Base-by-base conservation (phyloP, 2,329 filamentous ascomycete genomes). In the Dactylella cylindrospora region DNA sequence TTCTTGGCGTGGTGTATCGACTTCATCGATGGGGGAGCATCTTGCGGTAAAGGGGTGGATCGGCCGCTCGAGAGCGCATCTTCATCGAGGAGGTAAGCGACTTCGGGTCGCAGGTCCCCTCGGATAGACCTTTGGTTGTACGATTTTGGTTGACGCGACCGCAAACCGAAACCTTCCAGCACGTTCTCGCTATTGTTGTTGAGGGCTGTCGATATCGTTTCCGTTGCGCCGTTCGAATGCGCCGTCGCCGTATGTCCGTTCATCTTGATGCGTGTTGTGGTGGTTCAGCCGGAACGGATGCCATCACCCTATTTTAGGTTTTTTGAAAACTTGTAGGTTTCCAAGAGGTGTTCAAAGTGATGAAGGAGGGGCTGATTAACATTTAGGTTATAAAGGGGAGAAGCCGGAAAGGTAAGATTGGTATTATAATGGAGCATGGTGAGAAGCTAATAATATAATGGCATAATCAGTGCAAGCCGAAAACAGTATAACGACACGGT, bases 21-120 rank as follows among this genome's bases (percentile, higher is more conserved):
- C 68, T 91, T 86, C 54, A 85, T 83, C 0, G 91, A 97, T 1
- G 90, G 91, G n/a, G 88, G 93, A 8, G 93, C 93, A 79, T 97
- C 90, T 68, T 84, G 80, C 49, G 91, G 84, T 40, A 95, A 74
- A 35, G 90, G 90, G 3, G 90, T 95, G 10, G 88, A 90, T 57
- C 82, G 57, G 25, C 57, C 57, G 31, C 49, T 54, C 3, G 49
- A 54, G 12, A 62, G 49, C 3, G 57, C 49, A 17, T 62, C 57
- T 19, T 62, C 57, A 31, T 62, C 57, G 23, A 54, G 22, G 29
- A 38, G 41, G 9, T 47, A 33, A 5, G 46, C n/a, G n/a, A 31
- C 26, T 23, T 62, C 57, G 19, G 57, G 49, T 29, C 50, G 49
- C n/a, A 62, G 41, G n/a, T n/a, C n/a, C n/a, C n/a, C n/a, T n/a